Evolutionary conservation across 331 rosid species (phyloP), one percentile per base, ranked within the genome.

Genomic region (Rosa hybrid): DNA sequence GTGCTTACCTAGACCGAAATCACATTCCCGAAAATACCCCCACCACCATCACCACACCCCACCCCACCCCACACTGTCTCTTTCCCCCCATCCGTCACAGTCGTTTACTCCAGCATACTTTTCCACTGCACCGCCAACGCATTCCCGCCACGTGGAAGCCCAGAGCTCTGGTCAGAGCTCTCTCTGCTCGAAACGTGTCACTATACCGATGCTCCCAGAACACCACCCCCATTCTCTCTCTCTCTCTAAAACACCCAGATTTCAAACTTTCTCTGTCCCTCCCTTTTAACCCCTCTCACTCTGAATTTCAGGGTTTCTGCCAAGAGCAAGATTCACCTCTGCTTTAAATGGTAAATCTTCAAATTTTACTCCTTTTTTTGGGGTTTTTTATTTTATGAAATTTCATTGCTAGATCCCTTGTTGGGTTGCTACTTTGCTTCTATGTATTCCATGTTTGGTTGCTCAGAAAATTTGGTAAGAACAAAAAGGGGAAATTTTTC

Each of bases 241-340:
- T 78, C 59, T 81, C 73, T 79, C 84, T 75, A 59, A 14, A 70
- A 25, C 63, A 27, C 73, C 80, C 82, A 50, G 46, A 59, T 84
- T 86, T 91, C 89, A 87, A 91, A 89, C 86, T 30, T 74, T 27
- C 42, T 78, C 78, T 80, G 86, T 86, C 87, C 87, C 90, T 85
- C 80, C 77, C 78, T 84, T 86, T 86, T 62, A 71, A 57, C 74
- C 63, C 77, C 50, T 27, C 30, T 49, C 62, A 27, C 70, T 21
- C 67, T 63, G 54, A 13, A 34, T 67, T 67, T 62, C 34, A 86
- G 91, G 94, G 89, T 87, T 90, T 87, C 84, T 67, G n/a, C 78
- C 74, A 67, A 68, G 81, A 11, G 13, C 71, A 82, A 68, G 39
- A 51, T 45, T 84, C 81, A 75, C 70, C 83, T 72, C 77, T 53